These are phyloP conservation scores for Oleoguttula mirabilis DNA, from an alignment of 495 filamentous ascomycete species.

Conservation along the genomic window DNA sequence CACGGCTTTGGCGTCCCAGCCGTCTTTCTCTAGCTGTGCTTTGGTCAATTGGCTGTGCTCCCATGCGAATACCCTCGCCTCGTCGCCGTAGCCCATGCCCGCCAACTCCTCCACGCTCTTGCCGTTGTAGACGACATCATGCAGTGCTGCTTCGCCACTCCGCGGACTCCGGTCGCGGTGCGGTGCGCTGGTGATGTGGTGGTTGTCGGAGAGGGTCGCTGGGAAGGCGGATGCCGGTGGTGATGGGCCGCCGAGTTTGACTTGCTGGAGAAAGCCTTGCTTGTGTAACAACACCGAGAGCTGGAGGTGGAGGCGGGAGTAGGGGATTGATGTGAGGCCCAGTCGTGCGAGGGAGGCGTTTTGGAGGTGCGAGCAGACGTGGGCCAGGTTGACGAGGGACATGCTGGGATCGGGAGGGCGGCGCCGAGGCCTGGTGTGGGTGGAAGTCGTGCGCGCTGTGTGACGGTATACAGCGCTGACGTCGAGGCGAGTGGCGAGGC, in stretches of 20 bases:
- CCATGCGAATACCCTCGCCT: constrained; percentile 12
- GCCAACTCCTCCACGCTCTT: background rate
- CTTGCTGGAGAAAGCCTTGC: constrained; percentile 66
- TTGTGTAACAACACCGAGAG: constrained; percentile 69
- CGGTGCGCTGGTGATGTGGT: constrained; percentile 12
- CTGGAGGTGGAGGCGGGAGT: constrained; percentile 65
- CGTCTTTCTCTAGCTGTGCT: constrained; percentile 13
- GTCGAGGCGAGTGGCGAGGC: no score
- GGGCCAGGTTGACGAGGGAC: constrained; percentile 70
- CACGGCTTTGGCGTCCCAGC: constrained; percentile 8
- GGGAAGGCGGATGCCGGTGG: constrained; percentile 46
- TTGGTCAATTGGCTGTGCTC: constrained; percentile 4
- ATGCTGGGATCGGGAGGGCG: no score
- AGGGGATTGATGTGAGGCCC: constrained; percentile 74
- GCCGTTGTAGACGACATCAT: constrained; percentile 16
- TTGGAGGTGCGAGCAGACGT: constrained; percentile 87
- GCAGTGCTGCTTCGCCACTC: constrained; percentile 38
- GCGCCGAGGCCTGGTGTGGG: no score
- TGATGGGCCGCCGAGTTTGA: constrained; percentile 61
- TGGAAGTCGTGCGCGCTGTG: no score
- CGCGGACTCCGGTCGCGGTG: constrained; percentile 40
- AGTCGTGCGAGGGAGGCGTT: constrained; percentile 81
- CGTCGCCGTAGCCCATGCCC: constrained; percentile 6
- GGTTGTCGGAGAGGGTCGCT: constrained; percentile 22
- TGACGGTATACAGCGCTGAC: no score